Percentiles rank a stretch among this genome's conserved stretches.
Conservation (phyloP, 2,329 filamentous ascomycete species). For the Cytospora piceicola region DNA sequence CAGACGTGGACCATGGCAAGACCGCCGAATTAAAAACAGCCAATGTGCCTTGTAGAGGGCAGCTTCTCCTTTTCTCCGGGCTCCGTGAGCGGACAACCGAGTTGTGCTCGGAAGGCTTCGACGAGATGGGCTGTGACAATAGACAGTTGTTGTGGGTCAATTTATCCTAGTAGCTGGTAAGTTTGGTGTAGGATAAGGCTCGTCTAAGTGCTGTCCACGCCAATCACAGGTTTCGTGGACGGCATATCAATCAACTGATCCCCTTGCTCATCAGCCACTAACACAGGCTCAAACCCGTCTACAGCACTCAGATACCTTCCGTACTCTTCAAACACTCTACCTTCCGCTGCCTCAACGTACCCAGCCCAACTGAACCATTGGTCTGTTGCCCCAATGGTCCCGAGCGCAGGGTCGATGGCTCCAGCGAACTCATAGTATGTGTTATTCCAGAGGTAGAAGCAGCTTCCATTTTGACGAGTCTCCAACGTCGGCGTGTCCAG, state of each 20-base stretch:
- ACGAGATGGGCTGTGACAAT: too few relatives aligned
- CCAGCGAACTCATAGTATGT: constrained; percentile 15
- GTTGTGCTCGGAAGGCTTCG: too few relatives aligned
- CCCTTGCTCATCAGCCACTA: not conserved
- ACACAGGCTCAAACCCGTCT: constrained; percentile 7
- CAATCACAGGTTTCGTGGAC: not conserved
- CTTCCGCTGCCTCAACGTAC: not conserved
- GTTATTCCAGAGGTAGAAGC: constrained; percentile 18
- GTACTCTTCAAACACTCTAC: constrained; percentile 3
- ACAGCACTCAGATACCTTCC: constrained; percentile 13
- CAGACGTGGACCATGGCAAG: too few relatives aligned
- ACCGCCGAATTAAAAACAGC: too few relatives aligned
- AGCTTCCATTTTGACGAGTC: constrained; percentile 13
- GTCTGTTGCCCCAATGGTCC: constrained; percentile 1
- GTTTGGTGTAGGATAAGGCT: too few relatives aligned
- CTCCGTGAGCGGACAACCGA: too few relatives aligned
- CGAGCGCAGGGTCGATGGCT: constrained; percentile 9
- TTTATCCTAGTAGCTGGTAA: too few relatives aligned
- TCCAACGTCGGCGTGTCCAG: not conserved
- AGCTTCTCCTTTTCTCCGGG: too few relatives aligned
- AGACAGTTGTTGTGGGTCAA: too few relatives aligned
- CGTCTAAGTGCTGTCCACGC: not conserved
- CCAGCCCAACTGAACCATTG: constrained; percentile 11
- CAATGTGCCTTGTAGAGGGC: too few relatives aligned
- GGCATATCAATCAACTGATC: constrained; percentile 10